Base-by-base conservation (phyloP, 495 filamentous ascomycete genomes). In the Xanthoparmelia taractica region DNA sequence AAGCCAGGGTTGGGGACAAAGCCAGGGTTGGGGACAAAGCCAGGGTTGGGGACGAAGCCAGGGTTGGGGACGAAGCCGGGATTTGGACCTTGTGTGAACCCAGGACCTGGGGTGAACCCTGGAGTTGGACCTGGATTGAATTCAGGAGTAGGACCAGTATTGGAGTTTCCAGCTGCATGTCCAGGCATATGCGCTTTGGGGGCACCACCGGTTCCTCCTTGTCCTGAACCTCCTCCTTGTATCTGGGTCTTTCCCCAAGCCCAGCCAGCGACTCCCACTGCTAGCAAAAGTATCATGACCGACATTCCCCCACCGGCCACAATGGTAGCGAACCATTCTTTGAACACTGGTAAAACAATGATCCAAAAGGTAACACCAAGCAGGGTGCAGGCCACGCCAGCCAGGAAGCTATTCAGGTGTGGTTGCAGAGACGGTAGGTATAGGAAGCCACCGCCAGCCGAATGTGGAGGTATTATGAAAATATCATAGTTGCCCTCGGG, bases 391-490 rank as follows among this genome's bases (percentile, higher is more conserved):
- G 83, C 85, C 52, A 90, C 87, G 23, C 94, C 94, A 8, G 91
- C 91, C 37, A 90, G 78, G 74, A 97, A 98, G 73, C 90, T 95
- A 75, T 97, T 97, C 66, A 86, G 79, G 68, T 96, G 84, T 33
- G 90, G 86, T 69, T 87, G 82, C 36, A 98, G 73, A 0, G 90
- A 96, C 0, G 94, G 94, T 29, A 98, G 84, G 74, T 98, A 98
- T 13, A 98, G 77, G 72, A 98, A 96, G 15, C 94, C 94, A 0
- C 84, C 82, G 63, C 94, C 94, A 17, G 92, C 82, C 12, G 91
- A 92, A 70, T 97, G 90, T n/a, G 89, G 89, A 4, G 94, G 93
- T 63, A 98, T 91, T 68, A 98, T 87, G 76, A 97, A 97, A 75
- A 97, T 95, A 75, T 97, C 93, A 77, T 95, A 97, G 71, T 92